phyloP scores from a whole-genome alignment of 2,329 filamentous ascomycete genomes.

The Zasmidium angulare region DNA sequence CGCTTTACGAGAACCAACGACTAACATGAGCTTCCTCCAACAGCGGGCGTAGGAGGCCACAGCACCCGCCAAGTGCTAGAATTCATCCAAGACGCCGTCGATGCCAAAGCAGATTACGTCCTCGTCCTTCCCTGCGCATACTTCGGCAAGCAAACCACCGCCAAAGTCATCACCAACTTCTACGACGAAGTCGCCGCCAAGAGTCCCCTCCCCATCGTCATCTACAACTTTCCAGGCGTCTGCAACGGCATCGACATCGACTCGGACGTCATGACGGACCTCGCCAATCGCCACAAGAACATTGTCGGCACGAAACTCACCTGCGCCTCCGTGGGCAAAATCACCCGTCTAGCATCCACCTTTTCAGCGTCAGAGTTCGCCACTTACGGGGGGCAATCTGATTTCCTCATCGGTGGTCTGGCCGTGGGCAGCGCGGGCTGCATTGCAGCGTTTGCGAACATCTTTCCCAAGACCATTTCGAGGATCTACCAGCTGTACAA shows the following conservation, averaged over 20 bases:
- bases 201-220: slow-evolving; percentile 49
- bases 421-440: slow-evolving; percentile 55
- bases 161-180: slow-evolving; percentile 42
- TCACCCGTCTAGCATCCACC: slow-evolving; percentile 59
- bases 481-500: slow-evolving; percentile 60
- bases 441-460: slow-evolving; percentile 58
- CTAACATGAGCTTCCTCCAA: too few species aligned
- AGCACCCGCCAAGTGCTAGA: slow-evolving; percentile 46
- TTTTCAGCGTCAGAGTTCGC: slow-evolving; percentile 59
- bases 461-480: slow-evolving; percentile 53
- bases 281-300: slow-evolving; percentile 57
- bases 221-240: slow-evolving; percentile 73
- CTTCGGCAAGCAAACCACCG: slow-evolving; percentile 46
- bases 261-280: slow-evolving; percentile 61
- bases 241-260: slow-evolving; percentile 67
- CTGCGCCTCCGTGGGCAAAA: slow-evolving; percentile 72
- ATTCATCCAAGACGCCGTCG: slow-evolving; percentile 42
- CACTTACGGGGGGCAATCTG: slow-evolving; percentile 70
- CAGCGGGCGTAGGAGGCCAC: slow-evolving; percentile 44
- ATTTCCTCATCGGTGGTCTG: slow-evolving; percentile 63
- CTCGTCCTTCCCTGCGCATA: slow-evolving; percentile 46
- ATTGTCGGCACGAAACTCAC: slow-evolving; percentile 72
- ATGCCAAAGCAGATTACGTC: slow-evolving; percentile 44
- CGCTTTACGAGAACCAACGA: too few species aligned
- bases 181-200: slow-evolving; percentile 55